These are phyloP conservation scores for Chlamydomonas sp. DNA, from an alignment of 139 green algal species.

Conservation along the genomic window DNA sequence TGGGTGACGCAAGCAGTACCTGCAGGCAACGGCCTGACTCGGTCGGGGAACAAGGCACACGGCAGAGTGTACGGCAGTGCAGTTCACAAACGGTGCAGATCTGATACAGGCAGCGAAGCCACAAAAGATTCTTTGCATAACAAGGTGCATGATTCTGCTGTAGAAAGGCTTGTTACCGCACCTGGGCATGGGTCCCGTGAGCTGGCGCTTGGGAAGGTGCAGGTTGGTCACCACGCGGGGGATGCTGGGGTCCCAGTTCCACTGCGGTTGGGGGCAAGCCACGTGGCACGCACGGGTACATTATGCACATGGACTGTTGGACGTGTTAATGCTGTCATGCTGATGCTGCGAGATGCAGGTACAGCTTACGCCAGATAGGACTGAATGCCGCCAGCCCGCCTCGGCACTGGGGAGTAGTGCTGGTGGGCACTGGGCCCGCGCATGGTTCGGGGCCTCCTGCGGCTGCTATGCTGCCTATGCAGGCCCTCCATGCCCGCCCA, in stretches of 20 bases:
- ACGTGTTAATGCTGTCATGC: no score
- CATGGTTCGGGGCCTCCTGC: not conserved
- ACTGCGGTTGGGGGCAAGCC: not conserved
- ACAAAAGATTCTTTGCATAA: no score
- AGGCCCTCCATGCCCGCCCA: not conserved
- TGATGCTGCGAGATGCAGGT: not conserved
- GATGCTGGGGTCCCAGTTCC: not conserved
- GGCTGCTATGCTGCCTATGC: not conserved
- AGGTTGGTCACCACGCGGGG: slow-evolving; percentile 19
- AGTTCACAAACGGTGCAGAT: no score
- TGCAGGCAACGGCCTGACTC: no score
- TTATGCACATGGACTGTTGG: no score
- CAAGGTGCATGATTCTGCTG: no score
- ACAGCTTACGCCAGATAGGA: not conserved
- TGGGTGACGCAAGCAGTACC: no score
- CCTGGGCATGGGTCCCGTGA: not conserved
- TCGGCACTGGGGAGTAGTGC: no score
- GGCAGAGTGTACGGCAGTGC: no score
- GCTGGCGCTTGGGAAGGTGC: slow-evolving; percentile 18
- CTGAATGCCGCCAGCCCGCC: no score
- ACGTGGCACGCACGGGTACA: not conserved
- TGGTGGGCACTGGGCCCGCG: not conserved
- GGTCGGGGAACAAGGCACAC: no score
- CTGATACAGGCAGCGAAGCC: no score
- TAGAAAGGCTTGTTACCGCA: not conserved